Percentiles rank a stretch among this genome's conserved stretches.
phyloP scores from a whole-genome alignment of 208 protist genomes.

The Leishmania martiniquensis region DNA sequence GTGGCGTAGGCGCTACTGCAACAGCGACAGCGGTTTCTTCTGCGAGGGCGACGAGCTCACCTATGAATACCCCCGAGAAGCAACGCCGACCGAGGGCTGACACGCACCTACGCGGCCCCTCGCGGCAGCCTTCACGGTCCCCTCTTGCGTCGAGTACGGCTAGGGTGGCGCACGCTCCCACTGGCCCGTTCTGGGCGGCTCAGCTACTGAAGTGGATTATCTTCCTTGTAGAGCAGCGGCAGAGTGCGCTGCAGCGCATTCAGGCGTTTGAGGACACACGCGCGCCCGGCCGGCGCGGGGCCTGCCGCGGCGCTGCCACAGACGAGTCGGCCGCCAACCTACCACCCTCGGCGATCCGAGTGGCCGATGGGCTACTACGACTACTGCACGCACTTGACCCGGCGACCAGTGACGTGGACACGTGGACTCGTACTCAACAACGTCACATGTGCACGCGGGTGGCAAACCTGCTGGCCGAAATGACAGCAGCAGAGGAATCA shows the following conservation, averaged over 20 bases:
- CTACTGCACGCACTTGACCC: constrained; percentile 25
- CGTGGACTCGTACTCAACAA: constrained; percentile 13
- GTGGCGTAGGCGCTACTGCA: background rate
- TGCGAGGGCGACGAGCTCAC: background rate
- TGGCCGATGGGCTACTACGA: constrained; percentile 10
- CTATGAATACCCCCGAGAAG: constrained; percentile 13
- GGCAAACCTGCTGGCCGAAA: constrained; percentile 27
- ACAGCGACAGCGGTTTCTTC: background rate
- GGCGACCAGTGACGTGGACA: constrained; percentile 6
- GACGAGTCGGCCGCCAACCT: background rate
- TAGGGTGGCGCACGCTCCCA: background rate
- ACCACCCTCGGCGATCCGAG: constrained; percentile 4
- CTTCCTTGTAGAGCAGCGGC: constrained; percentile 22
- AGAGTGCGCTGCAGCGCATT: constrained; percentile 16
- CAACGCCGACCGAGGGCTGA: background rate
- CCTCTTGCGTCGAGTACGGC: constrained; percentile 9
- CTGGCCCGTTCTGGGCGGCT: constrained; percentile 2
- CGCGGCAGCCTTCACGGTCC: background rate
- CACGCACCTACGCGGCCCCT: background rate
- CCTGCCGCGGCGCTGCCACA: background rate
- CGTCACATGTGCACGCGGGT: constrained; percentile 23
- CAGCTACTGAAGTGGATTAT: constrained; percentile 32
- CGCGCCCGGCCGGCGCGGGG: constrained; percentile 13
- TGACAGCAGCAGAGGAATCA: constrained; percentile 19
- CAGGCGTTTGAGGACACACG: constrained; percentile 27